Base-by-base conservation (phyloP, 2,329 filamentous ascomycete species). In the Aspergillus terreus region DNA sequence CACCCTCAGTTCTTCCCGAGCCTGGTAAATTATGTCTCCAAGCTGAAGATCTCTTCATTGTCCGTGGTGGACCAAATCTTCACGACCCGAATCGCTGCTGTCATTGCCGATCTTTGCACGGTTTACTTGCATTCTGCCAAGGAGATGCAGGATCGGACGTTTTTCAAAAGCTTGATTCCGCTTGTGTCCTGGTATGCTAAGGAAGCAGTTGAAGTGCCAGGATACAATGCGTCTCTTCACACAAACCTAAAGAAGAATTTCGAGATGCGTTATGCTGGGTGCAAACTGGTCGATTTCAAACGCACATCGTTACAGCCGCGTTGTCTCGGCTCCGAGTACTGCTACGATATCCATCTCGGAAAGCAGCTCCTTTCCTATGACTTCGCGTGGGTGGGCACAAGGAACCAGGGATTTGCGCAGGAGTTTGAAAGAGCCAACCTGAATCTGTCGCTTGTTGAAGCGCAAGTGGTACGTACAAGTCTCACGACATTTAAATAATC, bases 371-470 rank as follows among this genome's bases (percentile, higher is more conserved):
- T 99, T 19, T 78, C 77, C 15, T 89, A 88, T 63, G 88, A 96
- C 68, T 78, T 83, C 50, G 84, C 85, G 36, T 99, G 94, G 94
- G 76, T 76, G 48, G 87, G 87, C 41, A 70, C 52, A 59, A 78
- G 76, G 58, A 80, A 83, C 49, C 82, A 86, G 62, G 92, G 92
- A 0, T 95, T 95, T 71, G 81, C 82, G 55, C 81, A 82, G 45
- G 94, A 99, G 67, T 86, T 99, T 72, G 82, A 86, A 63, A 84
- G 85, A 54, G 94, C 92, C 40, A 99, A 99, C 69, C 76, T 87
- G 56, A 97, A 99, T 69, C 71, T 99, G 47, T 95, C 92, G 21
- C 78, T 96, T 32, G 90, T 99, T 32, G 91, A 97, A 68, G 89
- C 92, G 21, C 91, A 99, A 74, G 86, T 94, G 58, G 85, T 89